Percentiles rank a stretch among this genome's conserved stretches.
phyloP scores from a whole-genome alignment of 371 early-diverging fungal genomes.

The Haplosporangium sp. region DNA sequence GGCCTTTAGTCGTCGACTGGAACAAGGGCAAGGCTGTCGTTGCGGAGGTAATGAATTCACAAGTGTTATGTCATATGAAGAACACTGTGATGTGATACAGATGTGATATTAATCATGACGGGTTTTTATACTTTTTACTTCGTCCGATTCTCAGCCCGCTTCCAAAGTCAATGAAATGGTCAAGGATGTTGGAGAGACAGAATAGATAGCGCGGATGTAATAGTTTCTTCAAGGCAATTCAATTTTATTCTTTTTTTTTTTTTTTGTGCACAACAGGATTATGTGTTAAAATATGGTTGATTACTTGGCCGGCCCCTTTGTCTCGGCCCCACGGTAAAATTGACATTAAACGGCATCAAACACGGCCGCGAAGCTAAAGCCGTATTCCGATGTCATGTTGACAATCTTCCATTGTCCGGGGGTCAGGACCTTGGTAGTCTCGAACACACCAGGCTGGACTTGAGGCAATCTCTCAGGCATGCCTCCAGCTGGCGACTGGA shows the following conservation, averaged over 20 bases:
- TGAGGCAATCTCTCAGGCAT: conserved; percentile 49
- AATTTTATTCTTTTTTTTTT: not conserved
- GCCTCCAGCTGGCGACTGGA: conserved; percentile 47
- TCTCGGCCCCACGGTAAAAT: not conserved
- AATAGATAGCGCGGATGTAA: no score
- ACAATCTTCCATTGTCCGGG: conserved; percentile 53
- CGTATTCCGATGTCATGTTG: conserved; percentile 54
- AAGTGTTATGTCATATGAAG: not conserved
- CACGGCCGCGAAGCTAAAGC: conserved; percentile 52
- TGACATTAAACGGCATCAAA: conserved; percentile 45
- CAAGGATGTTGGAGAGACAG: conserved; percentile 43
- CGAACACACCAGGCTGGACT: conserved; percentile 43
- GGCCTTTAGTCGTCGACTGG: conserved; percentile 47
- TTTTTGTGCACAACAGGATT: not conserved
- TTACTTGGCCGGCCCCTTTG: no score
- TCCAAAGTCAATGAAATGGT: conserved; percentile 37
- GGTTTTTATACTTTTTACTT: not conserved
- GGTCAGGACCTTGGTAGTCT: conserved; percentile 27
- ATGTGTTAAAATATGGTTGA: no score
- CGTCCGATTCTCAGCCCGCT: conserved; percentile 22
- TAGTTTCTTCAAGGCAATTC: no score
- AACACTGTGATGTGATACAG: no score
- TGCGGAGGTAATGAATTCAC: conserved; percentile 21
- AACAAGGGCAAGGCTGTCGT: conserved; percentile 51
- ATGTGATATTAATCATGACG: not conserved